Evolutionary conservation across 768 basidiomycete genomes (phyloP).

Genomic region (Cyathus striatus): DNA sequence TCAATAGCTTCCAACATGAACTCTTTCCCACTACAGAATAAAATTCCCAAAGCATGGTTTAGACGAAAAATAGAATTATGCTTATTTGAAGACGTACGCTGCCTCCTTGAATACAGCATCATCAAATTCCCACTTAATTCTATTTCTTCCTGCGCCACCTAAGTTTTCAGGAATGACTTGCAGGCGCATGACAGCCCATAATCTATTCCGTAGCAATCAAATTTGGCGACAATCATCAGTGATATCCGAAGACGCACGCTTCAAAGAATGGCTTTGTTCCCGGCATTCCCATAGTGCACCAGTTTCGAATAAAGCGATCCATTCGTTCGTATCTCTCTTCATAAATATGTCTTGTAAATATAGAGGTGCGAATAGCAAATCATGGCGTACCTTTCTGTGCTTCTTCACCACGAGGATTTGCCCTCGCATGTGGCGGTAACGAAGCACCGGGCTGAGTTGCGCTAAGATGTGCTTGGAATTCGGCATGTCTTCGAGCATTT

Average conservation of each 20-base stretch:
- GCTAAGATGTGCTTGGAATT: constrained; percentile 80
- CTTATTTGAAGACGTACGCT: constrained; percentile 55
- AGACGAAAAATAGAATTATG: constrained; percentile 8
- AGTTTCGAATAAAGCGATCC: constrained; percentile 68
- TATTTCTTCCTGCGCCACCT: constrained; percentile 71
- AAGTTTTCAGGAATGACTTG: constrained; percentile 76
- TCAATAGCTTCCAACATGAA: constrained; percentile 93
- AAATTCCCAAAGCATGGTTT: constrained; percentile 1
- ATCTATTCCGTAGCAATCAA: constrained; percentile 17
- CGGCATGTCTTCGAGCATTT: constrained; percentile 70
- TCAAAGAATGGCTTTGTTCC: constrained; percentile 88
- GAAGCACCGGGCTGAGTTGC: constrained; percentile 80
- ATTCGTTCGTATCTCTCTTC: constrained; percentile 71
- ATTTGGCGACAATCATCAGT: constrained; percentile 3
- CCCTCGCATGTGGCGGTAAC: constrained; percentile 66
- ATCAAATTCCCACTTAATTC: constrained; percentile 88
- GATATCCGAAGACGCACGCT: constrained; percentile 30
- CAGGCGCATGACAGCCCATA: constrained; percentile 78
- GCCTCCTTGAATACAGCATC: constrained; percentile 93
- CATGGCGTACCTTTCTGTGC: constrained; percentile 56
- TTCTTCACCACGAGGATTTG: constrained; percentile 53
- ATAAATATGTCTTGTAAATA: not conserved
- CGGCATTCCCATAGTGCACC: constrained; percentile 85
- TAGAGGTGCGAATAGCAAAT: not conserved
- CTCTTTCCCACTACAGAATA: constrained; percentile 69